Evolutionary conservation across 495 filamentous ascomycete species (phyloP).

Genomic region (Geoglossum glabrum): DNA sequence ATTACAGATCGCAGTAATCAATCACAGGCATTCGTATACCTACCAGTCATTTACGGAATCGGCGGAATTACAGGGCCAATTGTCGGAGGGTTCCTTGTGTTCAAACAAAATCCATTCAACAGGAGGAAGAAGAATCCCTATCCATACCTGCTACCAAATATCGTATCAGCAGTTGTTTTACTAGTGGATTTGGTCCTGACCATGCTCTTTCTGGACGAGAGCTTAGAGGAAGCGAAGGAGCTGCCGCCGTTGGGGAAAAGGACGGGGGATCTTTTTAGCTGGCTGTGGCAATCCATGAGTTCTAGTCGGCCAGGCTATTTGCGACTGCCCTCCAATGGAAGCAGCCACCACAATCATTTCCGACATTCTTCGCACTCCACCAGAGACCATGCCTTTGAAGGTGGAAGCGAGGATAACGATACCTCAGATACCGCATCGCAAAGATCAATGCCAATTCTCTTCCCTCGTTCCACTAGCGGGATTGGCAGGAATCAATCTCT

Average conservation of each 20-base stretch:
- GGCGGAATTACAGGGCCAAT: constrained; percentile 85
- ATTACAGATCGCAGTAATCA: constrained; percentile 92
- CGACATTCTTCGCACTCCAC: background rate
- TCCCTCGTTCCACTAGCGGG: constrained; percentile 18
- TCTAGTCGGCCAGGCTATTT: constrained; percentile 40
- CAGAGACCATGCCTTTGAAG: constrained; percentile 11
- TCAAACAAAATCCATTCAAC: constrained; percentile 27
- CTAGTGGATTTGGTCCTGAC: constrained; percentile 51
- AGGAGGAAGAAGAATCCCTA: constrained; percentile 35
- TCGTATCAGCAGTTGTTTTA: constrained; percentile 51
- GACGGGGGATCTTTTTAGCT: constrained; percentile 37
- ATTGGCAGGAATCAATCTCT: constrained; percentile 25
- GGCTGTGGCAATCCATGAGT: constrained; percentile 57
- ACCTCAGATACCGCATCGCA: constrained; percentile 16
- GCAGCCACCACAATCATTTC: background rate
- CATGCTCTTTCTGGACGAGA: constrained; percentile 68
- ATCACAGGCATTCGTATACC: constrained; percentile 71
- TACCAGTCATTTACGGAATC: constrained; percentile 82
- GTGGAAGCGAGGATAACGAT: constrained; percentile 20
- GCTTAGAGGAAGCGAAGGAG: constrained; percentile 49
- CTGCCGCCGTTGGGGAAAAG: constrained; percentile 39
- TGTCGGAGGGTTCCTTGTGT: constrained; percentile 66
- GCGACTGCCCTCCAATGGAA: constrained; percentile 12
- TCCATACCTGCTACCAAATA: constrained; percentile 72
- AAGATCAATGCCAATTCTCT: constrained; percentile 17